Conservation (phyloP, 352 stramenopile genomes). For the Pythium coloratum region DNA sequence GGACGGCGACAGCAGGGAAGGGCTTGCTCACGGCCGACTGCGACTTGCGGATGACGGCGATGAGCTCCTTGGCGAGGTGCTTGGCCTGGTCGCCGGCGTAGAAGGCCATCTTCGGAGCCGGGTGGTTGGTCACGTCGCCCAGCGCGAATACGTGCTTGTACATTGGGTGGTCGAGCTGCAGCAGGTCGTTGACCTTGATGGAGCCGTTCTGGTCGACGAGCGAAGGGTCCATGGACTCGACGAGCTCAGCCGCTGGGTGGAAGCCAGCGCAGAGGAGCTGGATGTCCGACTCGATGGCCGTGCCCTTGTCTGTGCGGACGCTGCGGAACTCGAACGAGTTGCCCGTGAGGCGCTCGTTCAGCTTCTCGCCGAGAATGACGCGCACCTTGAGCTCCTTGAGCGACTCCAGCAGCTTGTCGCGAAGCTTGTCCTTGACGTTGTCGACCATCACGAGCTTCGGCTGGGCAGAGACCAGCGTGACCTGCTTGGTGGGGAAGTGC, state of each 20-base stretch:
- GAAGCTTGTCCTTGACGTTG: constrained; percentile 51
- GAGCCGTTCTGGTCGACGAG: constrained; percentile 38
- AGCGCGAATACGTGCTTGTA: constrained; percentile 58
- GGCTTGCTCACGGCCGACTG: constrained; percentile 36
- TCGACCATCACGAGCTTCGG: constrained; percentile 33
- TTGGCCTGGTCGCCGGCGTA: constrained; percentile 9
- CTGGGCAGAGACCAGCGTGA: constrained; percentile 47
- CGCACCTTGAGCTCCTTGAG: constrained; percentile 43
- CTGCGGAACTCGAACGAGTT: constrained; percentile 37
- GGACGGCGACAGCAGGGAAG: constrained; percentile 24
- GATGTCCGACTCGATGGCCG: constrained; percentile 44
- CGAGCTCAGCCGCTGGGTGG: constrained; percentile 24
- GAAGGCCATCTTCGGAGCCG: constrained; percentile 39
- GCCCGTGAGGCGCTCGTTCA: constrained; percentile 35
- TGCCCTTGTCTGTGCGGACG: constrained; percentile 48
- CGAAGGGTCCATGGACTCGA: constrained; percentile 40
- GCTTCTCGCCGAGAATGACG: constrained; percentile 51
- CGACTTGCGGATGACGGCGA: constrained; percentile 32
- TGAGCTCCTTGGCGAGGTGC: constrained; percentile 28
- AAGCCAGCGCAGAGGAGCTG: constrained; percentile 53
- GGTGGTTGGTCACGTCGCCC: constrained; percentile 55
- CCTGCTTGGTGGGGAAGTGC: constrained; percentile 51
- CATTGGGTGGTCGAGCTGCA: constrained; percentile 49
- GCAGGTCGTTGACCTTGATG: constrained; percentile 46
- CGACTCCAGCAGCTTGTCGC: constrained; percentile 25